These are phyloP conservation scores for Coix lacrymajobi DNA, from an alignment of 176 grass and related monocot genomes.

Conservation along the genomic window DNA sequence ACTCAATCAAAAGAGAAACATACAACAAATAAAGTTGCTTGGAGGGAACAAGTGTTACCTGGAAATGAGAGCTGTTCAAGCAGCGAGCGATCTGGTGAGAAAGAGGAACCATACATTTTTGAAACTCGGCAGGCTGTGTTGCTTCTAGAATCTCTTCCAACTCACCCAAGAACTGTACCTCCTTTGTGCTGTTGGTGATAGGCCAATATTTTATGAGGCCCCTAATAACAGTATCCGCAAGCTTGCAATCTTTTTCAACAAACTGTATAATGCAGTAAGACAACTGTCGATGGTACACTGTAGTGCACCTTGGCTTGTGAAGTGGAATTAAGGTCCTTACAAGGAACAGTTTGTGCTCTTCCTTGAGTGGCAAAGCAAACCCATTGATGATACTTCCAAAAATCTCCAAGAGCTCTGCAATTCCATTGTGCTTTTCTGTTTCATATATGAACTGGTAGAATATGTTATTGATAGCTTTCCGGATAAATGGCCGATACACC, in stretches of 20 bases:
- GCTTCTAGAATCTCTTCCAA: slow-evolving; percentile 35
- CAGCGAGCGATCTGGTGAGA: slow-evolving; percentile 42
- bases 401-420: slow-evolving; percentile 54
- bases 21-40: not conserved
- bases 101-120: slow-evolving; percentile 50
- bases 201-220: slow-evolving; percentile 63
- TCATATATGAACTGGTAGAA: slow-evolving; percentile 58
- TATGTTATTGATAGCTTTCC: slow-evolving; percentile 45
- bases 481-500: slow-evolving; percentile 51
- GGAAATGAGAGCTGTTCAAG: slow-evolving; percentile 46
- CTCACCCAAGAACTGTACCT: slow-evolving; percentile 42
- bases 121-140: slow-evolving; percentile 34
- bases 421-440: slow-evolving; percentile 52
- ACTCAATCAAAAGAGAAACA: not conserved
- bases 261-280: slow-evolving; percentile 48
- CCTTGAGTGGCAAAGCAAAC: slow-evolving; percentile 60
- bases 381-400: slow-evolving; percentile 59
- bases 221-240: slow-evolving; percentile 45
- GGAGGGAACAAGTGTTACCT: slow-evolving; percentile 25
- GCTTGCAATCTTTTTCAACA: slow-evolving; percentile 63
- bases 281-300: slow-evolving; percentile 40
- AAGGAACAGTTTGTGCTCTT: slow-evolving; percentile 62
- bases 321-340: slow-evolving; percentile 46
- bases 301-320: slow-evolving; percentile 40
- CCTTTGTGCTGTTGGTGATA: slow-evolving; percentile 43